phyloP scores from a whole-genome alignment of 257 asterid species.

The Solanum gandarillasii region DNA sequence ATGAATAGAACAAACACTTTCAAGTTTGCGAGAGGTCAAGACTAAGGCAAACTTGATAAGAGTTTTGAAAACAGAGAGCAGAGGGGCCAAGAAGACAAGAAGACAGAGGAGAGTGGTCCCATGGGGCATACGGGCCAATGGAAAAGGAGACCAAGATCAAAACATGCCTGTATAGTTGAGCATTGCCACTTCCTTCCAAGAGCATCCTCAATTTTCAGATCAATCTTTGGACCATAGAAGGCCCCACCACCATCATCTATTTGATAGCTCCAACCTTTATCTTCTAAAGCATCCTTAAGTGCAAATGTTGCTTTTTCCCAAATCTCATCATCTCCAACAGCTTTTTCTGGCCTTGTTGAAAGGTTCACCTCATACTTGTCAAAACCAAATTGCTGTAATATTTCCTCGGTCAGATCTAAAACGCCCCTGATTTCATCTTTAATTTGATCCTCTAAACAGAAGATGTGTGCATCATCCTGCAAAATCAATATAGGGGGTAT shows the following conservation, averaged over 20 bases:
- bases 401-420: constrained; percentile 88
- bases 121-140: background rate
- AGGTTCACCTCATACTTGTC: constrained; percentile 88
- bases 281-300: constrained; percentile 73
- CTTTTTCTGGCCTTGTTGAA: constrained; percentile 91
- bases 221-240: constrained; percentile 95
- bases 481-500: constrained; percentile 1
- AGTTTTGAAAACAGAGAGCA: background rate
- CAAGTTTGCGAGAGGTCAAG: background rate
- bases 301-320: constrained; percentile 90
- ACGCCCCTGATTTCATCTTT: constrained; percentile 90
- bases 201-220: constrained; percentile 96
- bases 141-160: background rate
- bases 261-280: constrained; percentile 83
- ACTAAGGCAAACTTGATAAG: background rate
- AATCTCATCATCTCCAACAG: constrained; percentile 72
- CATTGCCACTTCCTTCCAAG: constrained; percentile 99
- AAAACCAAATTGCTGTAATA: constrained; percentile 79
- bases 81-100: background rate
- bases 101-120: background rate
- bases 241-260: constrained; percentile 98
- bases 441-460: constrained; percentile 86
- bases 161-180: constrained; percentile 81
- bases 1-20: background rate
- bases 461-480: constrained; percentile 97